A percentile compares a stretch with the other conserved stretches of the same genome.
phyloP scores from a whole-genome alignment of 129 eudicot species.

The Tagetes patula region DNA sequence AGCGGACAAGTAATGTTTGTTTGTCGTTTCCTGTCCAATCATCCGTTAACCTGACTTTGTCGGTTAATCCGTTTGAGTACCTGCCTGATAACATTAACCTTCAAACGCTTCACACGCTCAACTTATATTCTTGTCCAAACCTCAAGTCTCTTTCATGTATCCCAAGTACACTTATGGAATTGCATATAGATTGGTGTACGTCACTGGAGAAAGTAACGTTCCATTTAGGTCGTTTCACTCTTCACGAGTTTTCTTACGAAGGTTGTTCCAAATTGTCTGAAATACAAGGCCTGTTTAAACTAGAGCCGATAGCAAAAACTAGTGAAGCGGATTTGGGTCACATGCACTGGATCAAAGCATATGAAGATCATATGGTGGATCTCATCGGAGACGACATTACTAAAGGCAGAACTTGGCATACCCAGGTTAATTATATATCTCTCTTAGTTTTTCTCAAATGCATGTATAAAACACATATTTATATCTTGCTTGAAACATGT shows the following conservation, averaged over 20 bases:
- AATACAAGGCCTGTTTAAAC: constrained; percentile 16
- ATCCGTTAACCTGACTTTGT: not conserved
- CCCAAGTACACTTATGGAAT: constrained; percentile 17
- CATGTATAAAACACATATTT: not conserved
- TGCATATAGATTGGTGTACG: not conserved
- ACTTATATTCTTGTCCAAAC: constrained; percentile 2
- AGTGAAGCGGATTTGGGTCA: constrained; percentile 16
- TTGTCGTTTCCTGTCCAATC: not conserved
- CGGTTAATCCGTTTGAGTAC: not conserved
- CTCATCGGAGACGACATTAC: constrained; percentile 17
- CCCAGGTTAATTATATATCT: constrained; percentile 1
- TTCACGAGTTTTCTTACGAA: constrained; percentile 3
- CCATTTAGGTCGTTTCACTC: constrained; percentile 3
- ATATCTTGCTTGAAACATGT: no score
- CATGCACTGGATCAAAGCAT: constrained; percentile 17
- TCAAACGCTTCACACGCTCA: not conserved
- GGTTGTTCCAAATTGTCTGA: constrained; percentile 8
- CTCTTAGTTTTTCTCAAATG: not conserved
- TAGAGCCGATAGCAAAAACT: not conserved
- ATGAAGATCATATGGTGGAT: not conserved
- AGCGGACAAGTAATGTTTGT: not conserved
- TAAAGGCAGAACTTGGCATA: not conserved
- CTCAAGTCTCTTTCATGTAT: constrained; percentile 13
- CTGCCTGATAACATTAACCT: constrained; percentile 9
- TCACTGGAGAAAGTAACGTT: constrained; percentile 16